Evolutionary conservation across 306 rosid species (phyloP).

Genomic region (Crataegus laevigata): DNA sequence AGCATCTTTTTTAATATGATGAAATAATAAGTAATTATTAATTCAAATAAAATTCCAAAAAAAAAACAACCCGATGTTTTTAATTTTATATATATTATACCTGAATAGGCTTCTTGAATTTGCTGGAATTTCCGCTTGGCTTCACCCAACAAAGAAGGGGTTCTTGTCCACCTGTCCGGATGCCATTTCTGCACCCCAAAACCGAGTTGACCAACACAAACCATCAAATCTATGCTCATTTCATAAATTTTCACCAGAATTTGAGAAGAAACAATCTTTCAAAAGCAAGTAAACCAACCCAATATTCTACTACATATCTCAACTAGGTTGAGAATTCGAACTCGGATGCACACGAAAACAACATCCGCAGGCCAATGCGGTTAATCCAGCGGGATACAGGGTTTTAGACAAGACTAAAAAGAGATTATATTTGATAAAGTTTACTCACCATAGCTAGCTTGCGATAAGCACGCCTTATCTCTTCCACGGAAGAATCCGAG

Average conservation of each 20-base stretch:
- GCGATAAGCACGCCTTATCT: slow-evolving; percentile 70
- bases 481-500: slow-evolving; percentile 41
- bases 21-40: background rate
- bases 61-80: background rate
- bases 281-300: background rate
- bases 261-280: background rate
- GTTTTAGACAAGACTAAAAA: background rate
- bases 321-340: background rate
- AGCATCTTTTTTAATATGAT: background rate
- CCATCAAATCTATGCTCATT: background rate
- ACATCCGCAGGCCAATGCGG: background rate
- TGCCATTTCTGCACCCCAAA: slow-evolving; percentile 62
- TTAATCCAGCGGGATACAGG: background rate
- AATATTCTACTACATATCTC: background rate
- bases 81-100: background rate
- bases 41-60: background rate
- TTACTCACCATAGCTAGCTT: slow-evolving; percentile 65
- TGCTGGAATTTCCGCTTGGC: slow-evolving; percentile 67
- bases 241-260: background rate
- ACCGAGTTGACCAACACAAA: no score
- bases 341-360: background rate
- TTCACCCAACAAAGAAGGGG: slow-evolving; percentile 45
- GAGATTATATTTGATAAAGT: background rate
- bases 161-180: slow-evolving; percentile 67
- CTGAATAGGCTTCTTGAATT: slow-evolving; percentile 85